Base-by-base conservation (phyloP, 2,329 filamentous ascomycete genomes). In the Paecilomyces dactylethromorphus region DNA sequence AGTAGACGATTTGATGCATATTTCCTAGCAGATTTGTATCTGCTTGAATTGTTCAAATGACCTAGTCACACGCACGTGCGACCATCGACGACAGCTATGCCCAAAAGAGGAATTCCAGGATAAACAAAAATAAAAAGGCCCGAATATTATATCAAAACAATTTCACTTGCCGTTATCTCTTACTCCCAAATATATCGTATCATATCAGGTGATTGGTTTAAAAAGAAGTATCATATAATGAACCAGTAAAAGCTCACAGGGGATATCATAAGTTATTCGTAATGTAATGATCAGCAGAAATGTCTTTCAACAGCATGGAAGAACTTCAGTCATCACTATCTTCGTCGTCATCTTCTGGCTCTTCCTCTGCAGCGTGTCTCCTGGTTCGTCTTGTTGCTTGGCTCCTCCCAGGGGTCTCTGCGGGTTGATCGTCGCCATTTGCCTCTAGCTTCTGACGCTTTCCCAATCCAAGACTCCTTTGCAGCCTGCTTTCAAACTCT, bases 401-500 rank as follows among this genome's bases (percentile, higher is more conserved):
- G 11, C 50, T 13, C 21, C 50, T 52, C 21, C 5, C 26, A 11
- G 15, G 22, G 6, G 50, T 15, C 50, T 29, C 50, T 13, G 50
- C 50, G 15, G 50, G 7, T 50, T 54, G 26, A 26, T 53, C 56
- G 33, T 15, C 50, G 22, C n/a, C 29, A 29, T 39, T 29, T 26
- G 13, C 29, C 39, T 24, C 55, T 13, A 11, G 32, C 24, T 29
- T 26, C 53, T 58, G 53, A 39, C 49, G 52, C 32, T 53, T 64
- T 45, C 71, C 70, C 55, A 88, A 75, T 5, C 84, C 86, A 53
- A 91, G 72, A 69, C 85, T 91, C 55, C 81, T 79, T 26, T 80
- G 76, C 54, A 92, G 72, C 68, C 84, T 89, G 31, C 79, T 78
- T 53, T 83, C 79, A 55, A 92, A 76, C 67, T 84, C 85, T 69